phyloP scores from a whole-genome alignment of 2,329 filamentous ascomycete genomes.

The Cladophialophora exuberans region DNA sequence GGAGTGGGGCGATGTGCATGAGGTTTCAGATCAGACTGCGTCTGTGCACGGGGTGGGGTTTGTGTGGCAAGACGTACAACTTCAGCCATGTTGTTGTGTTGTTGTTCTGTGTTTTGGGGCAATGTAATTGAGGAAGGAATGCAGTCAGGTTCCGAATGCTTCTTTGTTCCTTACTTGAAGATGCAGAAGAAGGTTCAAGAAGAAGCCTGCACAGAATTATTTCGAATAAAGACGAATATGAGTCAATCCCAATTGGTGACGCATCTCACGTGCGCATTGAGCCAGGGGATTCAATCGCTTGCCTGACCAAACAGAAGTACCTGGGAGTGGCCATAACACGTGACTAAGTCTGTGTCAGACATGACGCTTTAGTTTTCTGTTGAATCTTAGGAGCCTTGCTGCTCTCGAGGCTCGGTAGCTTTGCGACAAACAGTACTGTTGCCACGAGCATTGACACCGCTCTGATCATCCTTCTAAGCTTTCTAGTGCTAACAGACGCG shows the following conservation, averaged over 20 bases:
- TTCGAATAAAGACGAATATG: constrained; percentile 18
- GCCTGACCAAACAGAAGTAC: no score
- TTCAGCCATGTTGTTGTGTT: constrained; percentile 32
- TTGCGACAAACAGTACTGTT: no score
- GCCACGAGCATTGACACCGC: no score
- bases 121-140: neutral
- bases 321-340: no score
- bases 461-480: no score
- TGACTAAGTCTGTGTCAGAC: no score
- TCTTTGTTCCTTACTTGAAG: constrained; percentile 4
- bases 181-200: constrained; percentile 19
- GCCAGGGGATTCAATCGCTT: no score
- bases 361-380: neutral
- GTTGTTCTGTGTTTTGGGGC: neutral
- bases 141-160: neutral
- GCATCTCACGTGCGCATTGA: constrained; percentile 15
- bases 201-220: constrained; percentile 8
- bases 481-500: constrained; percentile 11
- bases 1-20: constrained; percentile 26
- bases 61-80: constrained; percentile 32
- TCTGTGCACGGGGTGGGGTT: constrained; percentile 25
- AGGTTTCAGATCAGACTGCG: constrained; percentile 27
- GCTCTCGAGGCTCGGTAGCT: no score
- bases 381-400: no score
- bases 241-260: constrained; percentile 20